Conservation (phyloP, 225 moss, liverwort and hornwort genomes). For the Bryoerythrophyllum caledonicum region DNA sequence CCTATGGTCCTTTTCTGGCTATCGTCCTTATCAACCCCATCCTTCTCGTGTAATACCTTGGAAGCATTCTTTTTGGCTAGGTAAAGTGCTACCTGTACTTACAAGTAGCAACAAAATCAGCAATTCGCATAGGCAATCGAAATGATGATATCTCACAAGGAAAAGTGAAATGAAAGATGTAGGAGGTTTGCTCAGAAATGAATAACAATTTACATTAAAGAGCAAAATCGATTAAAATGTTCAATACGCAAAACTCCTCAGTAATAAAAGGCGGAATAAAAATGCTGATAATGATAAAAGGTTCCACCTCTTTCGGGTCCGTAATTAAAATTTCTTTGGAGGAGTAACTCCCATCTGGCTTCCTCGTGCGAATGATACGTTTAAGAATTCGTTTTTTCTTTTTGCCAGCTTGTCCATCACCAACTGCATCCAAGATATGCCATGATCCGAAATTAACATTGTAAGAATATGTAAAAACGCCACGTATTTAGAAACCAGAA, state of each 20-base stretch:
- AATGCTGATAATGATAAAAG: not conserved
- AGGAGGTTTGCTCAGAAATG: not conserved
- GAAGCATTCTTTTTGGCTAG: slow-evolving; percentile 86
- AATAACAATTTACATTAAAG: not conserved
- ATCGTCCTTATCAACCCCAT: slow-evolving; percentile 55
- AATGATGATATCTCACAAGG: not conserved
- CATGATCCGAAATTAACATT: not conserved
- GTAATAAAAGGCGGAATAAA: not conserved
- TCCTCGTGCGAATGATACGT: slow-evolving; percentile 77
- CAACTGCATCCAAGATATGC: slow-evolving; percentile 30
- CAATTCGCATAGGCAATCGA: not conserved
- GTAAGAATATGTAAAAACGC: not conserved
- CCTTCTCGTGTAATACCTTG: slow-evolving; percentile 62
- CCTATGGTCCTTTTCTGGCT: slow-evolving; percentile 60
- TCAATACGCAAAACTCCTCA: not conserved
- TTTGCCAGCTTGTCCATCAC: slow-evolving; percentile 64
- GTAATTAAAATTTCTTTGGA: slow-evolving; percentile 87
- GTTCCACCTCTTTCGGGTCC: slow-evolving; percentile 86
- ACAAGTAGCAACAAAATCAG: slow-evolving; percentile 1
- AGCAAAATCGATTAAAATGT: not conserved
- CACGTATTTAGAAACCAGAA: not conserved
- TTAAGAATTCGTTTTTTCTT: slow-evolving; percentile 85
- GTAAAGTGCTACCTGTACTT: slow-evolving; percentile 77
- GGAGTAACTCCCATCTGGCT: slow-evolving; percentile 83
- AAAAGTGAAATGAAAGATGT: not conserved